Evolutionary conservation across 1,139 yeast species (phyloP).

Genomic region (Taiozyma onychis): DNA sequence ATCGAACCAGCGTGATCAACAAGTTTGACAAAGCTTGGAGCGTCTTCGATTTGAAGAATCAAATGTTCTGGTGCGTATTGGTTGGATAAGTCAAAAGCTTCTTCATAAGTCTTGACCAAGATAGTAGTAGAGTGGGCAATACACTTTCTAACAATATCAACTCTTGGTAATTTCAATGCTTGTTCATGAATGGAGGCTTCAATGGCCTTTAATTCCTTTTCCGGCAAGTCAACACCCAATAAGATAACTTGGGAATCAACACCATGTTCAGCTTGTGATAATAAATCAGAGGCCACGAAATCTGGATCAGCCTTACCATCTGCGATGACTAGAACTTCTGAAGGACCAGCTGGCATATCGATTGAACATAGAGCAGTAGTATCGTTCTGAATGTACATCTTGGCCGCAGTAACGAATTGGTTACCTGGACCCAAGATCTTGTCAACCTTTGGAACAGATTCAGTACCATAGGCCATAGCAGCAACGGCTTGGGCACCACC

Average conservation of each 20-base stretch:
- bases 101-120: constrained; percentile 57
- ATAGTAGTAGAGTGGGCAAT: constrained; percentile 87
- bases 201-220: constrained; percentile 54
- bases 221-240: constrained; percentile 70
- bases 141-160: constrained; percentile 86
- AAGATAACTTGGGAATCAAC: constrained; percentile 94
- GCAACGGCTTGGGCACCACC: constrained; percentile 99
- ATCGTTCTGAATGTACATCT: constrained; percentile 95
- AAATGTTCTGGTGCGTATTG: constrained; percentile 96
- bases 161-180: constrained; percentile 85
- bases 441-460: constrained; percentile 86
- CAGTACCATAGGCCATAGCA: constrained; percentile 98
- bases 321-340: constrained; percentile 92
- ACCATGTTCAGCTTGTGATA: constrained; percentile 99
- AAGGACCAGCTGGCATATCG: constrained; percentile 99
- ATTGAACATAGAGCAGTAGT: constrained; percentile 92
- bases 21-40: constrained; percentile 59
- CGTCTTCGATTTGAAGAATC: constrained; percentile 81
- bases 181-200: constrained; percentile 81
- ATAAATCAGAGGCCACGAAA: constrained; percentile 89
- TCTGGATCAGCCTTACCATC: constrained; percentile 86
- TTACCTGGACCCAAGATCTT: constrained; percentile 98
- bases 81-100: constrained; percentile 81
- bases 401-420: constrained; percentile 98
- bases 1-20: constrained; percentile 95